These are phyloP conservation scores for Suillus weaverae DNA, from an alignment of 768 basidiomycete genomes.

Conservation along the genomic window DNA sequence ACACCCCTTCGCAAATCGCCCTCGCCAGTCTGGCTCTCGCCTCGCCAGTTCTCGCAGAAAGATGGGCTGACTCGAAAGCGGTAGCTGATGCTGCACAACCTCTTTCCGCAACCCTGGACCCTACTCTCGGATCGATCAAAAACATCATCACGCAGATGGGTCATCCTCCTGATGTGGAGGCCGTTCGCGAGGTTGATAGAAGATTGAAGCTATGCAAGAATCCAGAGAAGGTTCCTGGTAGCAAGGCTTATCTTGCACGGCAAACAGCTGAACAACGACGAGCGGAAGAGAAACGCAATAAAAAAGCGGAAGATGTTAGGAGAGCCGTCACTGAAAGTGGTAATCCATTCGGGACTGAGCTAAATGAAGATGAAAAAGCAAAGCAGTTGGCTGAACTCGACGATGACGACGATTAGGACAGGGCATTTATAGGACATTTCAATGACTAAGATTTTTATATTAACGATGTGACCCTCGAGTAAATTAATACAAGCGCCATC, in stretches of 20 bases:
- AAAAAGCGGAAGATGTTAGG: slow-evolving; percentile 53
- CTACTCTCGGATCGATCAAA: slow-evolving; percentile 48
- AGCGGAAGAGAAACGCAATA: slow-evolving; percentile 66
- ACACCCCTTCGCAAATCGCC: slow-evolving; percentile 92
- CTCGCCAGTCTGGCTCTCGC: slow-evolving; percentile 74
- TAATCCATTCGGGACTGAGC: slow-evolving; percentile 72
- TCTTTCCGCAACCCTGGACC: slow-evolving; percentile 24
- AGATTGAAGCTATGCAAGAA: slow-evolving; percentile 89
- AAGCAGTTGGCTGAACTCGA: slow-evolving; percentile 43
- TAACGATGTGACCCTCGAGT: slow-evolving; percentile 23
- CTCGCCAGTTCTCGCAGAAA: slow-evolving; percentile 54
- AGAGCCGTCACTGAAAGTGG: slow-evolving; percentile 43
- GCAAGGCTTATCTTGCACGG: slow-evolving; percentile 72
- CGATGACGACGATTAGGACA: slow-evolving; percentile 50
- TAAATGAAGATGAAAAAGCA: slow-evolving; percentile 37
- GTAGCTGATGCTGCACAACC: slow-evolving; percentile 9
- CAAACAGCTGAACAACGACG: slow-evolving; percentile 70
- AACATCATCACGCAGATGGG: slow-evolving; percentile 53
- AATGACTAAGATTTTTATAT: slow-evolving; percentile 4
- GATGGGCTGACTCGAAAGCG: slow-evolving; percentile 57
- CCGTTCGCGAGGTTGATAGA: slow-evolving; percentile 87
- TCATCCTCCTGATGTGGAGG: slow-evolving; percentile 71
- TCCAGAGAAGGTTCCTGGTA: slow-evolving; percentile 94
- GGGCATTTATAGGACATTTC: background rate
- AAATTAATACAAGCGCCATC: slow-evolving; percentile 11